A percentile compares a stretch with the other conserved stretches of the same genome.
Conservation (phyloP, 129 eudicot species). For the Rutidosis leptorrhynchoides region DNA sequence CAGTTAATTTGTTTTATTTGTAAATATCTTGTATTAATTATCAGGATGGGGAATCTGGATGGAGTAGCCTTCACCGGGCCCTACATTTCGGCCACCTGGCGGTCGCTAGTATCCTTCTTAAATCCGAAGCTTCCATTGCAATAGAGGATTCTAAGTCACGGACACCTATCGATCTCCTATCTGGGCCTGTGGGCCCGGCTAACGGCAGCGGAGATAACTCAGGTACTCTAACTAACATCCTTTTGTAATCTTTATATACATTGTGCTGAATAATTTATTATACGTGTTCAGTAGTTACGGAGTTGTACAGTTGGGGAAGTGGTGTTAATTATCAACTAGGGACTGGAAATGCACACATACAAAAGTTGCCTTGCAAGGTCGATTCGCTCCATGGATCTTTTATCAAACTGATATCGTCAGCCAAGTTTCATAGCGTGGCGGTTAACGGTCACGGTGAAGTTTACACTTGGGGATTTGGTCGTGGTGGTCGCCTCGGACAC, state of each 20-base stretch:
- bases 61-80: constrained; percentile 97
- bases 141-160: constrained; percentile 80
- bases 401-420: constrained; percentile 68
- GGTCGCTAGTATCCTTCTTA: constrained; percentile 77
- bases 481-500: constrained; percentile 99
- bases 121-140: constrained; percentile 74
- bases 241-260: neutral
- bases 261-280: constrained; percentile 21
- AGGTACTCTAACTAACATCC: constrained; percentile 40
- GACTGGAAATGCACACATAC: constrained; percentile 98
- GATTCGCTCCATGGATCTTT: constrained; percentile 84
- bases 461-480: constrained; percentile 98
- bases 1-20: neutral
- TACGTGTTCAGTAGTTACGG: constrained; percentile 62
- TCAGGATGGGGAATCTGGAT: constrained; percentile 99
- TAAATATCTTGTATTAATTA: constrained; percentile 3
- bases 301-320: constrained; percentile 99
- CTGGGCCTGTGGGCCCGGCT: constrained; percentile 78
- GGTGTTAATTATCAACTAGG: constrained; percentile 98
- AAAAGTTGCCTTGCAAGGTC: constrained; percentile 91
- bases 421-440: constrained; percentile 96
- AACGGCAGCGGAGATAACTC: constrained; percentile 54
- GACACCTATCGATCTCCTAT: constrained; percentile 82
- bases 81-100: constrained; percentile 97
- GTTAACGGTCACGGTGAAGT: constrained; percentile 80